Base-by-base conservation (phyloP, 371 early-diverging fungal genomes). In the Mucor piriformis region DNA sequence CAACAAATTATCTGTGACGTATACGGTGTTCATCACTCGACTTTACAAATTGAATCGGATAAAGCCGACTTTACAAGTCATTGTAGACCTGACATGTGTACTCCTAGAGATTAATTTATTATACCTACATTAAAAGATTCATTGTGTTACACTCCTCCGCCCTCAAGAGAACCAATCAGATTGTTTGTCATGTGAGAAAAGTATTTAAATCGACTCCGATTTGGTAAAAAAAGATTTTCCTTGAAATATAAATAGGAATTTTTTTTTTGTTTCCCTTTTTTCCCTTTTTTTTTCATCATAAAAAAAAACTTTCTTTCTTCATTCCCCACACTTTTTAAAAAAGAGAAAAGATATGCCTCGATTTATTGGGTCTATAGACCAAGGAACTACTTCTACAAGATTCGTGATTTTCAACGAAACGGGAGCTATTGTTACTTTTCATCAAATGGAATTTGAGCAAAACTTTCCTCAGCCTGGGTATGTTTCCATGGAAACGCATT, bases 331-430 rank as follows among this genome's bases (percentile, higher is more conserved):
- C 43, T 50, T 55, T 59, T 46, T 47, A 10, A 16, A 12, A 38
- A 18, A 37, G n/a, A 16, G 40, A 20, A 16, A 18, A 42, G 8
- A 42, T 8, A 63, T 63, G 64, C 57, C 64, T 29, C 47, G 18
- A 46, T 88, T 87, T 69, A 71, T 96, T 37, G 95, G 92, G 34
- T 81, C 96, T 61, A 91, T 97, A 59, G 97, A 97, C 76, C 94
- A 97, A 77, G 97, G 97, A 69, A 97, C 97, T 20, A 87, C 91
- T 10, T 92, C 93, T 27, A 85, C 95, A 32, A 83, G 97, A 12
- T 94, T 95, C 76, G 86, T 97, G 40, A 84, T 97, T 55, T 96
- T 97, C 70, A 87, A 95, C 72, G 64, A 76, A 44, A 69, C 72
- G 15, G 95, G 94, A 34, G 54, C 72, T 37, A 77, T 93, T 13